Evolutionary conservation across 352 stramenopile species (phyloP).

Genomic region (Thalassiosira pacifica): DNA sequence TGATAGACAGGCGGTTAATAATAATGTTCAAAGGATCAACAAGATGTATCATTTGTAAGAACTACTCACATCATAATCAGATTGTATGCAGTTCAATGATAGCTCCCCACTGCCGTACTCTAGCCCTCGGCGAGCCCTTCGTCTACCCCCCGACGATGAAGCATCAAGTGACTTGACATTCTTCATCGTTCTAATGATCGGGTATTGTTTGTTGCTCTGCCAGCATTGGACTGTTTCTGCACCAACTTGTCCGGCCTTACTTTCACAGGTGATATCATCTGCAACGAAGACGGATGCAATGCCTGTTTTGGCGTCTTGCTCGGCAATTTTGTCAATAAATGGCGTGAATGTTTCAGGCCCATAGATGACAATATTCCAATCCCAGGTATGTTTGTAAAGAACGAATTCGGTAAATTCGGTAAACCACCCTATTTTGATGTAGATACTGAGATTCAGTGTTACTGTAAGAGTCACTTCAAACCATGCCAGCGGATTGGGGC

Average conservation of each 20-base stretch:
- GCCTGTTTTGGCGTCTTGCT: no score
- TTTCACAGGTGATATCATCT: slow-evolving; percentile 13
- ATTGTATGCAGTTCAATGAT: slow-evolving; percentile 17
- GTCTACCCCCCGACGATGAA: not conserved
- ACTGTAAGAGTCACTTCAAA: slow-evolving; percentile 1
- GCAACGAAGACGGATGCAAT: no score
- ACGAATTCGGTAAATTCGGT: not conserved
- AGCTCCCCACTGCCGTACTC: not conserved
- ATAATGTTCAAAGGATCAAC: no score
- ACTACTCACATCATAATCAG: slow-evolving; percentile 4
- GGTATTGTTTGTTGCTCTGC: slow-evolving; percentile 11
- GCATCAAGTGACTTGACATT: not conserved
- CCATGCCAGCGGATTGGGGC: slow-evolving; percentile 31
- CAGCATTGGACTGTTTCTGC: slow-evolving; percentile 38
- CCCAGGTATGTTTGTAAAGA: not conserved
- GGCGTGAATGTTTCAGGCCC: no score
- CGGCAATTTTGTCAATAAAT: no score
- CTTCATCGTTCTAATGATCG: slow-evolving; percentile 7
- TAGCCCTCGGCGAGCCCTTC: not conserved
- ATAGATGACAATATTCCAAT: no score
- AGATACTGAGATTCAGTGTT: not conserved
- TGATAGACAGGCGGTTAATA: no score
- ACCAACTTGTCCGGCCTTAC: slow-evolving; percentile 1
- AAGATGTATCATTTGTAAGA: no score
- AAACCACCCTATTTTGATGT: not conserved